phyloP scores from a whole-genome alignment of 208 protist species.

The Trypanosoma caninum region DNA sequence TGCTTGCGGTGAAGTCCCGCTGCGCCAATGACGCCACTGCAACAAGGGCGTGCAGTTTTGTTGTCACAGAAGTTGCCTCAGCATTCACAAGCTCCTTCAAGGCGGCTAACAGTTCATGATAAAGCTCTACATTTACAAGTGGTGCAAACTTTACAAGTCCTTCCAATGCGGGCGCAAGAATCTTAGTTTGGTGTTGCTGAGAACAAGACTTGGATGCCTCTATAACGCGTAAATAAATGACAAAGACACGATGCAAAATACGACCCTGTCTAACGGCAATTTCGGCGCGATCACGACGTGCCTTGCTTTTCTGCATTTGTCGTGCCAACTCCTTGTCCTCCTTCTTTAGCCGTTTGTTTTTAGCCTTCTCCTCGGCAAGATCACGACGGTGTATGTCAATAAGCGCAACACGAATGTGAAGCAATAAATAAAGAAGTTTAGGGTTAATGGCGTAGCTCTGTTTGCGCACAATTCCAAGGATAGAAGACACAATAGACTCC shows the following conservation, averaged over 20 bases:
- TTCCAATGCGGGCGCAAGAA: conserved; percentile 85
- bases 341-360: conserved; percentile 88
- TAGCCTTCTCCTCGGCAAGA: conserved; percentile 88
- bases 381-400: conserved; percentile 89
- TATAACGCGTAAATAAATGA: conserved; percentile 90
- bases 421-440: conserved; percentile 81
- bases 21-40: conserved; percentile 86
- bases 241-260: conserved; percentile 88
- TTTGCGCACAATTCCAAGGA: conserved; percentile 89
- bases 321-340: conserved; percentile 91
- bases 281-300: conserved; percentile 80
- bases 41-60: conserved; percentile 86
- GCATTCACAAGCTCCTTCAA: conserved; percentile 87
- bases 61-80: conserved; percentile 74
- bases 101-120: conserved; percentile 84
- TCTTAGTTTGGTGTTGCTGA: conserved; percentile 82
- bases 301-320: conserved; percentile 90
- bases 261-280: conserved; percentile 84
- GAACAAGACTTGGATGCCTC: conserved; percentile 82
- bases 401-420: conserved; percentile 91
- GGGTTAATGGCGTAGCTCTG: conserved; percentile 91
- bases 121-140: conserved; percentile 88
- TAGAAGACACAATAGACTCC: conserved; percentile 72
- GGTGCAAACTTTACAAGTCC: conserved; percentile 90
- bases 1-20: conserved; percentile 74